A percentile compares a stretch with the other conserved stretches of the same genome.
Conservation (phyloP, 495 filamentous ascomycete genomes). For the Podospora fimiseda region DNA sequence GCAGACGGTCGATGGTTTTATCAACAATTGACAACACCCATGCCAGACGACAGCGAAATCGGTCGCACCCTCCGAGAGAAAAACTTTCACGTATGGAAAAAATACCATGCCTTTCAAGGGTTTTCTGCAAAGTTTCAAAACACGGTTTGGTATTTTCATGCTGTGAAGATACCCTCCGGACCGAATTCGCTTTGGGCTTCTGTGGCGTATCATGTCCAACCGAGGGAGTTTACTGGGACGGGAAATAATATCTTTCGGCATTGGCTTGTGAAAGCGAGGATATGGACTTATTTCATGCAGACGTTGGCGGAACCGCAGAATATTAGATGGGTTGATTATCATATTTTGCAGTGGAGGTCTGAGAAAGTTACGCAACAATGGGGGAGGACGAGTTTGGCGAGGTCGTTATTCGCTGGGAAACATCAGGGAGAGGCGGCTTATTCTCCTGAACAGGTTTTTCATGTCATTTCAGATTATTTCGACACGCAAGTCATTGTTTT, state of each 20-base stretch:
- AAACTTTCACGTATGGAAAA: neutral
- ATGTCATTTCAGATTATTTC: constrained; percentile 4
- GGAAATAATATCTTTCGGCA: neutral
- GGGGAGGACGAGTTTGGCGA: neutral
- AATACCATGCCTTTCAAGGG: constrained; percentile 5
- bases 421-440: neutral
- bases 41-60: no score
- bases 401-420: neutral
- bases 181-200: constrained; percentile 7
- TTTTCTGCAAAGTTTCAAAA: neutral
- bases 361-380: neutral
- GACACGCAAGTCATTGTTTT: neutral
- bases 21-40: no score
- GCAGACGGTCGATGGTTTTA: no score
- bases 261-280: constrained; percentile 6
- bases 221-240: neutral
- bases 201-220: neutral
- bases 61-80: no score
- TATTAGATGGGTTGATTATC: neutral
- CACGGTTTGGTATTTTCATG: neutral
- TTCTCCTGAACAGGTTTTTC: neutral
- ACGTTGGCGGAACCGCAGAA: neutral
- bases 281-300: constrained; percentile 11
- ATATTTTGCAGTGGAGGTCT: neutral
- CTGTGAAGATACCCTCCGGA: neutral